Conservation (phyloP, 2,329 filamentous ascomycete species). For the Aspergillus sp. region DNA sequence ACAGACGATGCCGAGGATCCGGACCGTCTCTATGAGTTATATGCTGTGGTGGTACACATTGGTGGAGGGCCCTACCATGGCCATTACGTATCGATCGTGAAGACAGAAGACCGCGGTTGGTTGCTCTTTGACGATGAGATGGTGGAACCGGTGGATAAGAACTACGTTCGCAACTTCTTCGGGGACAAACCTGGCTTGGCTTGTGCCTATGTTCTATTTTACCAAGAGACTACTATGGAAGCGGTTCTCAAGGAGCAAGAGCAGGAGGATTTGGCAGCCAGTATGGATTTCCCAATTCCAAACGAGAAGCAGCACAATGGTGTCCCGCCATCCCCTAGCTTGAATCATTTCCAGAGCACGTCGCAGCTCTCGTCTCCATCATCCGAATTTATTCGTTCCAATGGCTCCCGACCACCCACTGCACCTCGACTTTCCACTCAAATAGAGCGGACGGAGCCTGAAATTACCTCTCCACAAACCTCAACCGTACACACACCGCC, state of each 20-base stretch:
- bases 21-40: conserved; percentile 90
- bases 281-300: conserved; percentile 43
- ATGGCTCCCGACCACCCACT: conserved; percentile 23
- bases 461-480: conserved; percentile 5
- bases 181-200: conserved; percentile 86
- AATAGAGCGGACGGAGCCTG: conserved; percentile 23
- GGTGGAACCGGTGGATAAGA: conserved; percentile 95
- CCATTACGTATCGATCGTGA: conserved; percentile 96
- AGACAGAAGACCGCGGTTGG: conserved; percentile 94
- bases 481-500: conserved; percentile 10
- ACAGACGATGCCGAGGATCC: conserved; percentile 92
- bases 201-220: conserved; percentile 95
- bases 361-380: conserved; percentile 28
- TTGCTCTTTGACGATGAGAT: conserved; percentile 96
- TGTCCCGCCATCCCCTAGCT: conserved; percentile 20
- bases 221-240: conserved; percentile 78
- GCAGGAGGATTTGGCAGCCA: conserved; percentile 55
- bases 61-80: conserved; percentile 95
- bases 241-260: conserved; percentile 72
- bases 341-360: conserved; percentile 36
- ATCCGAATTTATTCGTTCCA: conserved; percentile 23
- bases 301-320: conserved; percentile 29
- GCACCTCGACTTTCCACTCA: conserved; percentile 43
- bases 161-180: conserved; percentile 95
- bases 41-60: conserved; percentile 95